Evolutionary conservation across 2,329 filamentous ascomycete genomes (phyloP).

Genomic region (Eurotiales sp.): DNA sequence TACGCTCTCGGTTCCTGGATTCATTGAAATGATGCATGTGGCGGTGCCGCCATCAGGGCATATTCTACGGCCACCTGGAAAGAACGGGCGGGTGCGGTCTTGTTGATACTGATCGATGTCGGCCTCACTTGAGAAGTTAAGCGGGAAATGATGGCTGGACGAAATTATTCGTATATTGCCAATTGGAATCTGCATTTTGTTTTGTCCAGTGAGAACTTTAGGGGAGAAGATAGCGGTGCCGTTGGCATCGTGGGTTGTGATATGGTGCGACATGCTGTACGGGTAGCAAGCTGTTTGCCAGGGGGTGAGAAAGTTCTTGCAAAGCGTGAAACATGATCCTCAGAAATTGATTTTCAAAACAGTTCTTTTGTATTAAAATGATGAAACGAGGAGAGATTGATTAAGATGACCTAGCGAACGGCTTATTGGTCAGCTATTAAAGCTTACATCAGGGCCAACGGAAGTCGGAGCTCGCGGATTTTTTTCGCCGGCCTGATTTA

Average conservation of each 20-base stretch:
- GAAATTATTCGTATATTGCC: constrained; percentile 6
- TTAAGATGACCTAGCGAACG: too few species aligned
- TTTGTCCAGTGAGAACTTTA: neutral
- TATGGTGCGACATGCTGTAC: constrained; percentile 6
- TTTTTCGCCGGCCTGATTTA: too few species aligned
- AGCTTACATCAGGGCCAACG: too few species aligned
- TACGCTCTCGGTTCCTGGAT: constrained; percentile 37
- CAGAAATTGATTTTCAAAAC: too few species aligned
- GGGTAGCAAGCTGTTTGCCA: neutral
- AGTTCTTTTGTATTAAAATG: too few species aligned
- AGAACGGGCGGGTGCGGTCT: constrained; percentile 7
- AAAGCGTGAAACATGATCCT: too few species aligned
- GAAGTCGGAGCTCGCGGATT: too few species aligned
- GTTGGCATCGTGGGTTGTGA: constrained; percentile 1
- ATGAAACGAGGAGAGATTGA: too few species aligned
- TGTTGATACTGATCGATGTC: constrained; percentile 4
- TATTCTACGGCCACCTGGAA: constrained; percentile 2
- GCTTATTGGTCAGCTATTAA: too few species aligned
- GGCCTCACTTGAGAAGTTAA: neutral
- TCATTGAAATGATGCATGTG: constrained; percentile 4
- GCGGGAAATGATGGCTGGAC: neutral
- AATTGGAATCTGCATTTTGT: constrained; percentile 1
- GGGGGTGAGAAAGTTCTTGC: neutral
- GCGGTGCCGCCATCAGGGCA: constrained; percentile 3
- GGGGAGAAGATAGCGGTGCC: constrained; percentile 3